phyloP scores from a whole-genome alignment of 192 early-diverging fungal genomes.

The Mycoemilia scoparia region DNA sequence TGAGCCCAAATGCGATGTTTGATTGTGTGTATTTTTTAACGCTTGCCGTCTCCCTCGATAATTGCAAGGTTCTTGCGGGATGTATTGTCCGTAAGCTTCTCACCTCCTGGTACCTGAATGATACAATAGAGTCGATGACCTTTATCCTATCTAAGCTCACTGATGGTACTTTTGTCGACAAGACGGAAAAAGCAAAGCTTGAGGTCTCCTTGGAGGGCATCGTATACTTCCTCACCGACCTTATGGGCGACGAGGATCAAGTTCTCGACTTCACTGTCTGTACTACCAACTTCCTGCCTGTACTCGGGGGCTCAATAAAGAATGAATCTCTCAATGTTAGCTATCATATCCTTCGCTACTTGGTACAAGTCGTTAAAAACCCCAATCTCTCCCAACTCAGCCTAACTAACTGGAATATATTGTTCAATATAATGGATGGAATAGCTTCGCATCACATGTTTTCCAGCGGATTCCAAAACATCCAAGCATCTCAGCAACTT shows the following conservation, averaged over 20 bases:
- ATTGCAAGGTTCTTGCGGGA: slow-evolving; percentile 14
- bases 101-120: slow-evolving; percentile 29
- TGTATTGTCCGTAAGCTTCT: slow-evolving; percentile 22
- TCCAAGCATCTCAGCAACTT: not conserved
- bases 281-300: slow-evolving; percentile 25
- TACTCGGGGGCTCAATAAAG: slow-evolving; percentile 16
- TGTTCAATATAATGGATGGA: slow-evolving; percentile 12
- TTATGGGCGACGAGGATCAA: slow-evolving; percentile 25
- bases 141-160: slow-evolving; percentile 14
- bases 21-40: no score
- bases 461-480: slow-evolving; percentile 3
- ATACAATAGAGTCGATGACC: slow-evolving; percentile 25
- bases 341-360: slow-evolving; percentile 21
- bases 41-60: slow-evolving; percentile 7
- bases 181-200: slow-evolving; percentile 5
- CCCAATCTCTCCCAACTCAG: slow-evolving; percentile 18
- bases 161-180: no score
- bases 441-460: slow-evolving; percentile 12
- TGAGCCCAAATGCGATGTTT: no score
- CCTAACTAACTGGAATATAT: slow-evolving; percentile 14
- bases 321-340: slow-evolving; percentile 20
- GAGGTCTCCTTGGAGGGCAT: slow-evolving; percentile 26
- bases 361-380: slow-evolving; percentile 23
- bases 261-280: slow-evolving; percentile 28
- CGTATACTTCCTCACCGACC: slow-evolving; percentile 24